Base-by-base conservation (phyloP, 805 yeast genomes). In the Candida takata region DNA sequence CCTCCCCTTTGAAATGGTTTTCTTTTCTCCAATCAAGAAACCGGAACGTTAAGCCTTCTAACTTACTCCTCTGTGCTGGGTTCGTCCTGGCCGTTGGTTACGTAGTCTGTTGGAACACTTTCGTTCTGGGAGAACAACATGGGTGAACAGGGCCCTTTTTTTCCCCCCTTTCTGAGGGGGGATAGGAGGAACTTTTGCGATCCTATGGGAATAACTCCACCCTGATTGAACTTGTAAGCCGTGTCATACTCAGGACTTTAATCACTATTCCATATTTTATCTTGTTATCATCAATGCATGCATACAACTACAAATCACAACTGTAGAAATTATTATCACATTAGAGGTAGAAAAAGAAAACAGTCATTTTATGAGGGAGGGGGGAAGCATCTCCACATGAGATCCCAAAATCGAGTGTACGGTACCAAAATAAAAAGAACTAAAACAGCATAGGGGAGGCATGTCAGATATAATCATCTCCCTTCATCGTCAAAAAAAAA, bases 11-110 rank as follows among this genome's bases (percentile, higher is more conserved):
- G 8, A 8, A 26, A 15, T n/a, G 16, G 28, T 23, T 26, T 30
- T 17, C 16, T 5, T 20, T 29, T 37, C 37, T 31, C 21, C 36
- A 34, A 42, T 42, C 46, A 42, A 42, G 46, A 38, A 34, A 36
- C 46, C 46, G 38, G 40, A 34, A 24, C 46, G 41, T 33, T 29
- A 24, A 29, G 56, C 55, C 56, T 51, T 53, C 55, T 50, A 47
- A 33, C 37, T 40, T 27, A 46, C 55, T 44, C 58, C 49, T 38
- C 43, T 30, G 30, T 21, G 17, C 21, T 30, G 56, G 57, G 58
- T 53, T 53, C 56, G 58, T 50, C 58, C 58, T 50, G 54, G 44
- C 29, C 38, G 40, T 41, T 45, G 54, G 53, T 29, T 33, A 37
- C 42, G 19, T 53, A 45, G 58, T 42, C 33, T 34, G 29, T 17